These are phyloP conservation scores for Verticillium dahliae DNA, from an alignment of 2,329 filamentous ascomycete genomes.

Conservation along the genomic window DNA sequence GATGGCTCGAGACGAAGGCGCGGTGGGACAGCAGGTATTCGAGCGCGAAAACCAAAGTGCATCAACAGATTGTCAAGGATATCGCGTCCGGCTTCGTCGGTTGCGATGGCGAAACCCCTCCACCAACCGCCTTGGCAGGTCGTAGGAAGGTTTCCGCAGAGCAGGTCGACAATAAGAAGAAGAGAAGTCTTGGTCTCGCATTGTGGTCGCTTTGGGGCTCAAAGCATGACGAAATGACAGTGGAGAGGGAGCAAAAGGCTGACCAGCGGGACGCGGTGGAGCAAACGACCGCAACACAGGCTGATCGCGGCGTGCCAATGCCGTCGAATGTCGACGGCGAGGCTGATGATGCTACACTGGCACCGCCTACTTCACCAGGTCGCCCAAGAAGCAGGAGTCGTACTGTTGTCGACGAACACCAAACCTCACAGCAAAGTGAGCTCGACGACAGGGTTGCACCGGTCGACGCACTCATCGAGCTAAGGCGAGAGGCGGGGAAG, in stretches of 20 bases:
- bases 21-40: constrained; percentile 70
- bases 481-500: constrained; percentile 28
- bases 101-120: constrained; percentile 68
- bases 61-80: constrained; percentile 67
- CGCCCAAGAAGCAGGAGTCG: constrained; percentile 23
- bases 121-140: constrained; percentile 76
- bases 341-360: constrained; percentile 29
- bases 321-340: constrained; percentile 18
- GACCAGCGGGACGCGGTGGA: constrained; percentile 21
- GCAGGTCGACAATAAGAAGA: constrained; percentile 48
- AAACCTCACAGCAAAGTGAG: constrained; percentile 23
- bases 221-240: constrained; percentile 75
- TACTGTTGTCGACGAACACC: constrained; percentile 44
- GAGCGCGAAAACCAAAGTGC: constrained; percentile 61
- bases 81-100: constrained; percentile 64
- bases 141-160: constrained; percentile 43
- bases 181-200: constrained; percentile 67
- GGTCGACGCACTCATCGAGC: constrained; percentile 35
- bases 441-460: constrained; percentile 30
- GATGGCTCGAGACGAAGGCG: constrained; percentile 72
- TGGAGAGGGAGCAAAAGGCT: constrained; percentile 51
- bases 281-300: background rate
- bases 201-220: constrained; percentile 86
- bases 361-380: constrained; percentile 8
- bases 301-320: background rate